Evolutionary conservation across 768 basidiomycete genomes (phyloP), one percentile per base, ranked within the genome.

Genomic region (Mycena haematopus): DNA sequence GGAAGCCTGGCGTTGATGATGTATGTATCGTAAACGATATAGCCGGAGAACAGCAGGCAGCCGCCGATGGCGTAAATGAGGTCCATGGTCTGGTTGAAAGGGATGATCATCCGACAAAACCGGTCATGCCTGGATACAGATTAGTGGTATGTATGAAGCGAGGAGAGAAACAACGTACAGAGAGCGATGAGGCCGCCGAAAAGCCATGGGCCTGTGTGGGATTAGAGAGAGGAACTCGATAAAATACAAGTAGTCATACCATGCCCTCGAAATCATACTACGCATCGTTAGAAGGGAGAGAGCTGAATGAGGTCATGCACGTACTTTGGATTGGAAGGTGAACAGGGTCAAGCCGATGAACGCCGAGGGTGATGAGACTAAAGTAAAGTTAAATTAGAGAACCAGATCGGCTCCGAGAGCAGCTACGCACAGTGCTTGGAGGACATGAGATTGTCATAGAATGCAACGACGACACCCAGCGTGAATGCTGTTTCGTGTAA

Each of bases 261-360:
- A 97, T 86, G 56, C 92, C 92, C 14, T 89, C 90, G 77, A 99
- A 98, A 78, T 99, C 96, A 76, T 94, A 97, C 91, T 93, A 67
- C 0, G 54, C 21, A 51, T 36, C 50, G 45, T 50, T 11, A 60
- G 38, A 62, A 17, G 2, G 42, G 27, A 42, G 10, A 0, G 49
- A 40, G 47, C 9, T 31, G 14, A 63, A 44, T 21, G 42, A 13
- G 25, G 29, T 5, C 15, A 11, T 61, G 29, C 15, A 56, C 80
- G 21, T 64, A 91, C 92, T 82, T 96, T 96, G 60, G 92, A 93
- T 74, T 96, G 95, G 73, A 97, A 81, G 0, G 97, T 98, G 80
- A 97, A 99, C 55, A 98, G 75, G 0, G 96, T 98, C 65, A 99
- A 77, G 7, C 96, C 97, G 42, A 94, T 75, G 84, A 99, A 99